A percentile compares a stretch with the other conserved stretches of the same genome.
Conservation (phyloP, 164 flowering plant species). For the Nymphaea colorata region DNA sequence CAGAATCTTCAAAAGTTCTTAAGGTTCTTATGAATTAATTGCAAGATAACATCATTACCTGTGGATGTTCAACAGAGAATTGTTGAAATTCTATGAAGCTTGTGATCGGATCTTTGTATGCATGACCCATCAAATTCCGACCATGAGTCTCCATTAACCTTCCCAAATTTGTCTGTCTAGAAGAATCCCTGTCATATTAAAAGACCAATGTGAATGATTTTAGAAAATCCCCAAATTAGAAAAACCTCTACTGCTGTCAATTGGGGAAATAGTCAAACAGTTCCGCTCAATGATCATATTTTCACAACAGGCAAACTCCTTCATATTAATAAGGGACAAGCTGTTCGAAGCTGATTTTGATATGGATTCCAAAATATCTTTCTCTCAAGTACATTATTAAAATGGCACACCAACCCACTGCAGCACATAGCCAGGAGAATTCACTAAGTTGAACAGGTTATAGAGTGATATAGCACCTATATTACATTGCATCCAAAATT, state of each 20-base stretch:
- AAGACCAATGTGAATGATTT: not conserved
- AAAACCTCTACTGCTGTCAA: not conserved
- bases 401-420: no score
- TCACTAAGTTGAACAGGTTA: no score
- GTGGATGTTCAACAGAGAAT: constrained; percentile 65
- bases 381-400: no score
- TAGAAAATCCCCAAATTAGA: not conserved
- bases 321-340: no score
- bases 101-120: constrained; percentile 70
- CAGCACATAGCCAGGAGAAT: no score
- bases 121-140: constrained; percentile 46
- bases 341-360: no score
- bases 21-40: no score
- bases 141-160: constrained; percentile 63
- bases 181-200: constrained; percentile 30
- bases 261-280: not conserved
- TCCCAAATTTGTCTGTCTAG: constrained; percentile 56
- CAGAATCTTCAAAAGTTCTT: no score
- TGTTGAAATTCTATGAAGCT: constrained; percentile 61
- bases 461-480: no score
- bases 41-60: constrained; percentile 25
- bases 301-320: no score
- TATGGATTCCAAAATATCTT: no score
- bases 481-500: no score
- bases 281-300: not conserved